Conservation (phyloP, 208 protist genomes). For the Angomonas ambiguus region DNA sequence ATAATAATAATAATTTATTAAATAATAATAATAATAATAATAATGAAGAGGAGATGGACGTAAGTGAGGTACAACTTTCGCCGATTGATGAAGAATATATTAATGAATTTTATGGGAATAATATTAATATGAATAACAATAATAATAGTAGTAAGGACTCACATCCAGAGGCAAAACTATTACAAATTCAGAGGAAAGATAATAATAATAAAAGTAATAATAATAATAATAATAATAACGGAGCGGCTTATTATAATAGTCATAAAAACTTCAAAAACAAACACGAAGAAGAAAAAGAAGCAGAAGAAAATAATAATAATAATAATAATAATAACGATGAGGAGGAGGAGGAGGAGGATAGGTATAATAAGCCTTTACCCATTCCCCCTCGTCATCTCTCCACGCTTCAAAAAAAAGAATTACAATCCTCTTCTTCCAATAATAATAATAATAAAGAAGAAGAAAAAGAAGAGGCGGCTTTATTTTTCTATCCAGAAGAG, state of each 20-base stretch:
- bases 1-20: not conserved
- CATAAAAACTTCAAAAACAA: not conserved
- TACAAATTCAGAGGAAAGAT: too few species aligned
- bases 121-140: too few species aligned
- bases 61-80: not conserved
- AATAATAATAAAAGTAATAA: conserved; percentile 3
- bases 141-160: too few species aligned
- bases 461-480: not conserved
- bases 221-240: not conserved
- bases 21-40: not conserved
- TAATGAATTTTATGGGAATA: not conserved
- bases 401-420: conserved; percentile 7
- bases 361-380: not conserved
- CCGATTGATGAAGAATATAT: conserved; percentile 1
- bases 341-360: too few species aligned
- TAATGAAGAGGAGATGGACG: not conserved
- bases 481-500: conserved; percentile 9
- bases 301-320: not conserved
- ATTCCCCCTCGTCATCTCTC: not conserved
- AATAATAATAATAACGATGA: conserved; percentile 3
- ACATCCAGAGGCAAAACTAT: not conserved
- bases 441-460: conserved; percentile 13
- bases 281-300: not conserved
- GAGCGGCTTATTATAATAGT: not conserved
- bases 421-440: conserved; percentile 13